Evolutionary conservation across 768 basidiomycete species (phyloP), one percentile per base, ranked within the genome.

Genomic region (Harrya chromipes): DNA sequence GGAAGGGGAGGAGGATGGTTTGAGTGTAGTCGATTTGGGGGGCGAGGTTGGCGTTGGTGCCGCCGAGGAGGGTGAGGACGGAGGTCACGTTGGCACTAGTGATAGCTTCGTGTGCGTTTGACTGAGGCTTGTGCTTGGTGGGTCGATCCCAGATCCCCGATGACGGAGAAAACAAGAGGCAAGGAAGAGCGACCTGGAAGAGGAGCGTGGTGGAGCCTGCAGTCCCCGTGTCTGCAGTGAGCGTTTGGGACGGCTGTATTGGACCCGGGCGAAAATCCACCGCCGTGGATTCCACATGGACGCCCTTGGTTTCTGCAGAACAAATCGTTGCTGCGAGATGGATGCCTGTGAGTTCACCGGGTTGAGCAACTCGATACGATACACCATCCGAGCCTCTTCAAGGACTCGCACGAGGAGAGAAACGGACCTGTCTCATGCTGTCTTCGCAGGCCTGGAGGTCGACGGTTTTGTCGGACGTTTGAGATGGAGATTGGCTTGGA

Each of bases 1-100:
- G 64, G 63, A 90, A 91, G 0, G 87, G 88, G 6, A 90, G 62
- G 60, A 90, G 74, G 42, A 89, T 68, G 53, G 81, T 70, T 42
- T 79, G 72, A 4, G 77, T 78, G 62, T 88, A 89, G 67, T 90
- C 88, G 24, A 88, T 78, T 55, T 89, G 89, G 0, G 89, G 89
- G 6, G 87, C 87, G 37, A 75, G 65, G 3, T 71, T 66, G 17
- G 86, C 85, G 53, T 90, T 90, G 3, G 88, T 90, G 3, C 87
- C 89, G 8, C 89, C 88, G 1, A 71, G 69, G 2, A 90, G 74
- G 9, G 69, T 70, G 21, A 90, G 72, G 4, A 69, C 73, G 10
- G 83, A 82, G 1, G 72, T 27, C 29, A 13, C 29, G 29, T 29
- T 6, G 11, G 29, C 12, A 13, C 29, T 1, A 6, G 29, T 29